These are phyloP conservation scores for Przewalskia tangutica DNA, from an alignment of 257 asterid genomes.

Conservation along the genomic window DNA sequence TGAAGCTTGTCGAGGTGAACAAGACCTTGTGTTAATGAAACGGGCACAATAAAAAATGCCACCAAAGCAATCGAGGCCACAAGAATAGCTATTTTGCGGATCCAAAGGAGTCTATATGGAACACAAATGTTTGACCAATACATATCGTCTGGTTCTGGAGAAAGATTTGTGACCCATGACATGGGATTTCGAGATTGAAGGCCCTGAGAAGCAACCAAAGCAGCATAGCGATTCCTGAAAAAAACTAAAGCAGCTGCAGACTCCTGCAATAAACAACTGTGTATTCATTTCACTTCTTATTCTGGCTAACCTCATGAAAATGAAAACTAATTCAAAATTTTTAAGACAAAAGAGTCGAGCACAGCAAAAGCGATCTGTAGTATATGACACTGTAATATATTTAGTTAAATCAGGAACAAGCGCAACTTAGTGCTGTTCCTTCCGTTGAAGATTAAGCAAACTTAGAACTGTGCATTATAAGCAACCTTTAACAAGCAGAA, in stretches of 20 bases:
- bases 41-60: conserved; percentile 76
- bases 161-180: conserved; percentile 85
- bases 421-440: neutral
- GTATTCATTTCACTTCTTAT: neutral
- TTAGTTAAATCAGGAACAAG: neutral
- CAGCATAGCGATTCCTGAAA: conserved; percentile 96
- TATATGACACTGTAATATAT: neutral
- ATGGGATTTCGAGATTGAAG: conserved; percentile 79
- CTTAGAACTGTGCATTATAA: neutral
- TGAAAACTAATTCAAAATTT: neutral
- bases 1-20: conserved; percentile 78
- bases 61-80: conserved; percentile 64
- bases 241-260: conserved; percentile 86
- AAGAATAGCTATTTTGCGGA: conserved; percentile 61
- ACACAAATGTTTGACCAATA: conserved; percentile 79
- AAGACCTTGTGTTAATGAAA: conserved; percentile 79
- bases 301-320: neutral
- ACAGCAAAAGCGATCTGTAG: neutral
- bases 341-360: neutral
- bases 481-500: neutral
- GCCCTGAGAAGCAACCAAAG: conserved; percentile 79
- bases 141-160: conserved; percentile 87
- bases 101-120: conserved; percentile 77
- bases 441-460: neutral
- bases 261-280: conserved; percentile 47